Evolutionary conservation across 1,284 basidiomycete genomes (phyloP).

Genomic region (Inonotus obliquus): DNA sequence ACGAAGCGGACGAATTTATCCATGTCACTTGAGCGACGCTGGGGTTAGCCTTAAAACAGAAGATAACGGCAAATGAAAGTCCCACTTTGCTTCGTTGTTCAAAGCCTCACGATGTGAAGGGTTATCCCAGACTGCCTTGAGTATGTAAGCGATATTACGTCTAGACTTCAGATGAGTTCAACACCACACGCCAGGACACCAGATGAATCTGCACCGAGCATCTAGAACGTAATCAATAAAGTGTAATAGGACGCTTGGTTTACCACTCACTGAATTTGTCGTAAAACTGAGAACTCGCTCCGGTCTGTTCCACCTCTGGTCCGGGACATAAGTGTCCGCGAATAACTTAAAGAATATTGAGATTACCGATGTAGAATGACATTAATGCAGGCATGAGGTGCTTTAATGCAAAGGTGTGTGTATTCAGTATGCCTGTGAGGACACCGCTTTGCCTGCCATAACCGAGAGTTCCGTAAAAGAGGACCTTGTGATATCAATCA

Average conservation of each 20-base stretch:
- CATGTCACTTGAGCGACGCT: slow-evolving; percentile 55
- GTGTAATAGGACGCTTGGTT: slow-evolving; percentile 17
- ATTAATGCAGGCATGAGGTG: slow-evolving; percentile 91
- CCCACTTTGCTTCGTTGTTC: slow-evolving; percentile 70
- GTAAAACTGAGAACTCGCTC: slow-evolving; percentile 97
- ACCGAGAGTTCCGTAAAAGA: slow-evolving; percentile 80
- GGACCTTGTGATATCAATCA: slow-evolving; percentile 47
- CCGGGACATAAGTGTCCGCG: no score
- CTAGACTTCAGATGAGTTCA: slow-evolving; percentile 35
- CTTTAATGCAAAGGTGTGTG: slow-evolving; percentile 79
- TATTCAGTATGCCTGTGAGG: slow-evolving; percentile 79
- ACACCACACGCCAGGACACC: slow-evolving; percentile 7
- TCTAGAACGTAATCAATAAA: slow-evolving; percentile 34
- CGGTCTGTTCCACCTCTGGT: slow-evolving; percentile 93
- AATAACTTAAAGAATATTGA: background rate
- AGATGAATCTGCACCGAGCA: slow-evolving; percentile 39
- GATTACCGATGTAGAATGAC: slow-evolving; percentile 90
- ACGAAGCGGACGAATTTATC: slow-evolving; percentile 94
- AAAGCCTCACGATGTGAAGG: slow-evolving; percentile 82
- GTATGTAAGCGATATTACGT: slow-evolving; percentile 79
- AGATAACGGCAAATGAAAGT: slow-evolving; percentile 16
- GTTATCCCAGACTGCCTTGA: slow-evolving; percentile 89
- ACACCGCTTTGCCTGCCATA: slow-evolving; percentile 77
- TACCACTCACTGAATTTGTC: slow-evolving; percentile 86
- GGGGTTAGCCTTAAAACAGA: background rate